These are phyloP conservation scores for Xylaria polymorpha DNA, from an alignment of 2,329 filamentous ascomycete species.

Conservation along the genomic window DNA sequence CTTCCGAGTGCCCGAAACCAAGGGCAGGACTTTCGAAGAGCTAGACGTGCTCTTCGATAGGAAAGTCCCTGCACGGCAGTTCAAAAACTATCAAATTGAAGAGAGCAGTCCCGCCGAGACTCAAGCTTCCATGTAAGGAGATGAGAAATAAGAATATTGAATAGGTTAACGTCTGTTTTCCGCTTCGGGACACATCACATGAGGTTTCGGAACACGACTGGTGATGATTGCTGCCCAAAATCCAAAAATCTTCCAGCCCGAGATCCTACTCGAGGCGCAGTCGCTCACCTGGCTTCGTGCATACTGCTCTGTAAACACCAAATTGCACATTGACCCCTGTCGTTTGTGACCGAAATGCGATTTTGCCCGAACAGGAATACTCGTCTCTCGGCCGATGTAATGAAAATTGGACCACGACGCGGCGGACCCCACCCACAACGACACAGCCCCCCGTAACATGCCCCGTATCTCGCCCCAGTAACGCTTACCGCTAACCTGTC, in stretches of 20 bases:
- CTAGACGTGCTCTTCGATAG: slow-evolving; percentile 50
- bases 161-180: not conserved
- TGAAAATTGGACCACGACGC: slow-evolving; percentile 29
- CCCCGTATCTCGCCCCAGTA: too few species aligned
- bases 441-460: slow-evolving; percentile 22
- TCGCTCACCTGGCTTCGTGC: slow-evolving; percentile 10
- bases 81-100: slow-evolving; percentile 48
- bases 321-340: slow-evolving; percentile 13
- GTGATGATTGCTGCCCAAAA: slow-evolving; percentile 26
- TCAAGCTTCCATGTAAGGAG: slow-evolving; percentile 11
- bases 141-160: slow-evolving; percentile 3
- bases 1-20: slow-evolving; percentile 51
- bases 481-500: slow-evolving; percentile 18
- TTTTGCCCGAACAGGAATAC: slow-evolving; percentile 17
- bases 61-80: slow-evolving; percentile 48
- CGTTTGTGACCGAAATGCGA: not conserved
- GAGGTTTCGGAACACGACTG: not conserved
- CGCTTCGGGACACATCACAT: not conserved
- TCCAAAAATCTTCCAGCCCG: slow-evolving; percentile 14
- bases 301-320: not conserved
- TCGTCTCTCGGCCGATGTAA: slow-evolving; percentile 12
- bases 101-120: slow-evolving; percentile 29
- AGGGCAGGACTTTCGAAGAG: slow-evolving; percentile 50
- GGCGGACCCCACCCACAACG: slow-evolving; percentile 28
- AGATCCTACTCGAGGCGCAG: slow-evolving; percentile 26